Percentiles rank a stretch among this genome's conserved stretches.
phyloP scores from a whole-genome alignment of 768 basidiomycete genomes.

The Amanita pseudoporphyria region DNA sequence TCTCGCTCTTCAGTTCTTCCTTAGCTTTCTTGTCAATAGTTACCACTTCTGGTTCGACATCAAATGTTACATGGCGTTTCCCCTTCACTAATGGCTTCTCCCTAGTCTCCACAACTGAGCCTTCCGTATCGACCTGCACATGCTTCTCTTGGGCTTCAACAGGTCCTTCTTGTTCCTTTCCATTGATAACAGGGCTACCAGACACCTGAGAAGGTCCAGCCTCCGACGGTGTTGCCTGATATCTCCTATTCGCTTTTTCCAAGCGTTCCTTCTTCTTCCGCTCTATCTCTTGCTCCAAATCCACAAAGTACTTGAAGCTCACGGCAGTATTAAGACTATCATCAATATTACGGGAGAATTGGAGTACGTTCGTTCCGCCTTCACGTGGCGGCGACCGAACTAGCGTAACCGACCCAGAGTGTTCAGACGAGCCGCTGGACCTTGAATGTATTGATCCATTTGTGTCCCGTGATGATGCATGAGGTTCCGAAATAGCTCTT shows the following conservation, averaged over 20 bases:
- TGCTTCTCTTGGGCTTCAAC: not conserved
- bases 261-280: conserved; percentile 19
- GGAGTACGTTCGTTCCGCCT: conserved; percentile 27
- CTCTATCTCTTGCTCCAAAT: conserved; percentile 33
- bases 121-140: conserved; percentile 6
- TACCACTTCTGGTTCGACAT: conserved; percentile 48
- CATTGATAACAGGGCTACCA: conserved; percentile 11
- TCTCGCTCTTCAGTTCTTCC: conserved; percentile 20
- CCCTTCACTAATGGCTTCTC: conserved; percentile 24
- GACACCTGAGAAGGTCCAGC: conserved; percentile 14
- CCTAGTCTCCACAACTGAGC: conserved; percentile 7
- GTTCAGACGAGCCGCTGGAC: conserved; percentile 18
- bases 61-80: conserved; percentile 67
- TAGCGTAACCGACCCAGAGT: conserved; percentile 26
- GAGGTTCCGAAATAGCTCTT: conserved; percentile 19
- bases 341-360: conserved; percentile 29
- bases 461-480: conserved; percentile 11
- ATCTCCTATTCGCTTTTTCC: conserved; percentile 15
- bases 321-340: conserved; percentile 33
- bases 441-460: conserved; percentile 16
- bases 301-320: conserved; percentile 35
- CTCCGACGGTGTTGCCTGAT: conserved; percentile 11
- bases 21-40: conserved; percentile 31
- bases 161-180: conserved; percentile 12
- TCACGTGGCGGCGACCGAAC: conserved; percentile 16